These are phyloP conservation scores for Mycena olivaceomarginata DNA, from an alignment of 768 basidiomycete genomes.

Conservation along the genomic window DNA sequence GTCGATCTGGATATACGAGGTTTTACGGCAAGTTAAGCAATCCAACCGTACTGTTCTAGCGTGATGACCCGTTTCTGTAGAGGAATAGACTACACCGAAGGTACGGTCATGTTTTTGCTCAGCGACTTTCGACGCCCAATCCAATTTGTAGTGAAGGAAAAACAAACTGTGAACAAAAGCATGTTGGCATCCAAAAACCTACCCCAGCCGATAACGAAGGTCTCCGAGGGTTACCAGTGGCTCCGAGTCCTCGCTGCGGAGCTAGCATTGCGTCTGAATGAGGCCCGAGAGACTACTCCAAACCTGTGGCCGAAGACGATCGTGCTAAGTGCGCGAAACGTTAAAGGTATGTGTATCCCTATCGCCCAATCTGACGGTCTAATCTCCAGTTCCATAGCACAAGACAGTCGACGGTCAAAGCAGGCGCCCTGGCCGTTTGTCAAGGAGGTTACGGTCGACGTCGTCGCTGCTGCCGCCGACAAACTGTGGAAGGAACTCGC, in stretches of 20 bases:
- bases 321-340: constrained; percentile 82
- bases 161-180: constrained; percentile 86
- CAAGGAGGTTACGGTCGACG: constrained; percentile 82
- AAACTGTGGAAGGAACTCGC: constrained; percentile 92
- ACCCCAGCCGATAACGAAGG: constrained; percentile 82
- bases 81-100: constrained; percentile 36
- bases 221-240: constrained; percentile 91
- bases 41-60: not conserved
- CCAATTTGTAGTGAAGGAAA: constrained; percentile 84
- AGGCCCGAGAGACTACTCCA: constrained; percentile 83
- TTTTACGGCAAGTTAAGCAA: constrained; percentile 78
- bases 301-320: constrained; percentile 96
- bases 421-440: constrained; percentile 93
- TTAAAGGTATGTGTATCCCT: constrained; percentile 62
- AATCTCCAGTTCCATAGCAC: constrained; percentile 64
- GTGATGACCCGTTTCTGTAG: constrained; percentile 32
- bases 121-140: constrained; percentile 5
- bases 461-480: constrained; percentile 84
- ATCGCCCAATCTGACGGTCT: constrained; percentile 7
- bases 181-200: constrained; percentile 99
- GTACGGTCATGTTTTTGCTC: not conserved
- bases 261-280: constrained; percentile 87
- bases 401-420: constrained; percentile 82
- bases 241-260: constrained; percentile 94
- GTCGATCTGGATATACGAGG: constrained; percentile 94